phyloP scores from a whole-genome alignment of 2,329 filamentous ascomycete species.

The Seiridium cupressi region DNA sequence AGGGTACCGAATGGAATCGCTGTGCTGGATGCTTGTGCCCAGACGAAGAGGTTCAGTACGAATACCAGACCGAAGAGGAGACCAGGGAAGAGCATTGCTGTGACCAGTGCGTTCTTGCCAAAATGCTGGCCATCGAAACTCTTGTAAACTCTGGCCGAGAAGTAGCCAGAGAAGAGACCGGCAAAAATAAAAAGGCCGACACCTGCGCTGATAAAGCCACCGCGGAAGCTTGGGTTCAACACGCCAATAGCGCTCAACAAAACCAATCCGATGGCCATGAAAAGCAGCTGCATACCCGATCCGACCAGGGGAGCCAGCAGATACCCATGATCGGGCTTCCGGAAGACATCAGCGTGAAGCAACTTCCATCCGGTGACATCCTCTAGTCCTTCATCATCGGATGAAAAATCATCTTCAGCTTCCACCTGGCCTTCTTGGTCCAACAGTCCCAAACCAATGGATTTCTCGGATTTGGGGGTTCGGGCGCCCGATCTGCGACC shows the following conservation, averaged over 20 bases:
- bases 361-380: conserved; percentile 88
- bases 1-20: conserved; percentile 82
- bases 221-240: conserved; percentile 84
- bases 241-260: conserved; percentile 73
- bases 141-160: conserved; percentile 78
- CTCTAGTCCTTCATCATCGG: conserved; percentile 72
- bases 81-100: conserved; percentile 76
- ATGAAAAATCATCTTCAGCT: conserved; percentile 54
- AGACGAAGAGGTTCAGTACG: conserved; percentile 83
- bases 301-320: conserved; percentile 79
- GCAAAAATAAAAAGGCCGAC: conserved; percentile 81
- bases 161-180: conserved; percentile 83
- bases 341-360: conserved; percentile 84
- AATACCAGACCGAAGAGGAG: conserved; percentile 73
- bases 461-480: conserved; percentile 51
- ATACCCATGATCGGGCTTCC: conserved; percentile 66
- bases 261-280: conserved; percentile 74
- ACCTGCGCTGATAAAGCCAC: conserved; percentile 82
- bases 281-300: conserved; percentile 82
- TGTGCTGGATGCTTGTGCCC: conserved; percentile 85
- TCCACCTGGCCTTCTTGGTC: conserved; percentile 56
- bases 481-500: conserved; percentile 39
- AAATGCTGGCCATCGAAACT: conserved; percentile 77
- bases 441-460: conserved; percentile 49
- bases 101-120: conserved; percentile 74